A percentile compares a stretch with the other conserved stretches of the same genome.
Conservation (phyloP, 352 stramenopile species). For the Phytophthora citrophthora region DNA sequence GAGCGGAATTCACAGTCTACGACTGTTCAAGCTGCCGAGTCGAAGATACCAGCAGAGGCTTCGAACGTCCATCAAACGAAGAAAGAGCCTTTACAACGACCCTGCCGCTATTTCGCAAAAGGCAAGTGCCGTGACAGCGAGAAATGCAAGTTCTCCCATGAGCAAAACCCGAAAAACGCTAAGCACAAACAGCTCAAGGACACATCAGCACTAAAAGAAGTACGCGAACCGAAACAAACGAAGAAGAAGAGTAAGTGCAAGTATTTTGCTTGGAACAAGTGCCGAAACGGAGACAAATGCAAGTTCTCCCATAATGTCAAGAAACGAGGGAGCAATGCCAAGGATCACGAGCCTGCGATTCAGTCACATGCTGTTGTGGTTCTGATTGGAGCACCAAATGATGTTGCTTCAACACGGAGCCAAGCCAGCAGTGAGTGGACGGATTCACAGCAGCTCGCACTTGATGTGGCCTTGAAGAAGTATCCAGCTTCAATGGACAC, state of each 20-base stretch:
- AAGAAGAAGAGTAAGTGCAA: constrained; percentile 41
- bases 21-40: not conserved
- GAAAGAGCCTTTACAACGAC: constrained; percentile 18
- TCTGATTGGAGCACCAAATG: constrained; percentile 6
- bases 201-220: not conserved
- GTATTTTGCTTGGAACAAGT: constrained; percentile 53
- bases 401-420: not conserved
- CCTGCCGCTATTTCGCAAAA: constrained; percentile 54
- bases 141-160: constrained; percentile 51
- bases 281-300: constrained; percentile 55
- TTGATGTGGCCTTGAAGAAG: constrained; percentile 69
- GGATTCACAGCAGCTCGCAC: constrained; percentile 51
- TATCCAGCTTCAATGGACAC: constrained; percentile 72
- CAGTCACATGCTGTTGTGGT: constrained; percentile 17
- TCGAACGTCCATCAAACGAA: constrained; percentile 1
- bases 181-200: not conserved
- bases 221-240: constrained; percentile 9
- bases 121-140: constrained; percentile 57
- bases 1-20: constrained; percentile 32
- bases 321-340: not conserved
- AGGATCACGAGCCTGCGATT: not conserved
- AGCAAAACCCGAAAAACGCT: constrained; percentile 24
- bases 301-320: constrained; percentile 55
- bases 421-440: constrained; percentile 51
- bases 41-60: not conserved